Evolutionary conservation across 1,284 basidiomycete species (phyloP), one percentile per base, ranked within the genome.

Genomic region (Cutaneotrichosporon sp.): DNA sequence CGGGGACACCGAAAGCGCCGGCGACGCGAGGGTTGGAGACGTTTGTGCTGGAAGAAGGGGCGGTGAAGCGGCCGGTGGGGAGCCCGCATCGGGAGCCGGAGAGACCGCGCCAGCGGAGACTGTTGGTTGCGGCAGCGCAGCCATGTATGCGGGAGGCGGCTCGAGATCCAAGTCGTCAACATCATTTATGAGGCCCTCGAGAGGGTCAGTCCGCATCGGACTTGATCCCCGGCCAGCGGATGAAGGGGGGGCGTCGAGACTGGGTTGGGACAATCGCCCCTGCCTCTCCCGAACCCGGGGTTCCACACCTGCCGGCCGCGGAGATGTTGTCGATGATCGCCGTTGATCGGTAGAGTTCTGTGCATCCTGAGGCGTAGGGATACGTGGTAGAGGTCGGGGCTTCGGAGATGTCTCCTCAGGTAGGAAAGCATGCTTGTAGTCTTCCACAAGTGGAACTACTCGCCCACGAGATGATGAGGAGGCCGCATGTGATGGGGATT

Each of bases 351-450:
- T 5, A n/a, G 18, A n/a, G 42, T 18, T n/a, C 4, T 46, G 18
- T 18, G 42, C 42, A 46, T 46, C 16, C 18, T 46, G 18, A 18
- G 42, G 16, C 22, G 26, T 30, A 13, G 30, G 26, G 16, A 11
- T 6, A 30, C 11, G 22, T 22, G 21, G 49, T 13, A 26, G 49
- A 4, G 49, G 49, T 51, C 9, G 49, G 32, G 53, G 14, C 10
- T 22, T 21, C 7, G 21, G 10, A 22, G 34, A 9, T 4, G n/a
- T 34, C 18, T 55, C 18, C 34, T 40, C 36, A 21, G n/a, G n/a
- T n/a, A 56, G 36, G 21, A 56, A 56, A 14, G 55, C 38, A 5
- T 9, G 22, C 16, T 56, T 56, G 55, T 56, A 56, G 16, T 56
- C 55, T 22, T 36, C 38, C 22, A 56, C n/a, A 42, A 56, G 55